A percentile compares a stretch with the other conserved stretches of the same genome.
phyloP scores from a whole-genome alignment of 2,329 filamentous ascomycete species.

The Ophiostoma perfectum region DNA sequence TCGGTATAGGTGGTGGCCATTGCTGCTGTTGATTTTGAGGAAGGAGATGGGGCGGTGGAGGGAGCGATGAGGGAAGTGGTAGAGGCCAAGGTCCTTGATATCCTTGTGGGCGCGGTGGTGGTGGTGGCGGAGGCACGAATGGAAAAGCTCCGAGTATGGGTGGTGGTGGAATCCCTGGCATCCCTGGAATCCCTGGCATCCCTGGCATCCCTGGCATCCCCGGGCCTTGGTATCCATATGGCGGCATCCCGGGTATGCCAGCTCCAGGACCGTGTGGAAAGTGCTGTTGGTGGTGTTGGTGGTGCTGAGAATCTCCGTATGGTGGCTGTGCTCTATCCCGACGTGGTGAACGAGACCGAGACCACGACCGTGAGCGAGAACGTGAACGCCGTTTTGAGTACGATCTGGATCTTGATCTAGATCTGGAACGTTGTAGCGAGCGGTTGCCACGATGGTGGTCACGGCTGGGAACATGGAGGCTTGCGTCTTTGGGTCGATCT shows the following conservation, averaged over 20 bases:
- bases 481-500: not conserved
- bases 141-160: slow-evolving; percentile 7
- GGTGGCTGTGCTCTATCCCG: not conserved
- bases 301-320: not conserved
- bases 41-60: slow-evolving; percentile 1
- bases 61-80: not conserved
- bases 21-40: not conserved
- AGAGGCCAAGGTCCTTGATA: slow-evolving; percentile 25
- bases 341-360: not conserved
- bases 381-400: not conserved
- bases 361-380: not conserved
- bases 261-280: not conserved
- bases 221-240: not conserved
- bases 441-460: not conserved
- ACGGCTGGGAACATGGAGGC: not conserved
- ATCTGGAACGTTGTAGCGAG: not conserved
- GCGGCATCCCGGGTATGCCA: not conserved
- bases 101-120: slow-evolving; percentile 19
- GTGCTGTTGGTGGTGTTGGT: not conserved
- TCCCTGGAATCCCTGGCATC: not conserved
- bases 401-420: not conserved
- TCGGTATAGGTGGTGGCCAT: slow-evolving; percentile 8
- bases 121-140: slow-evolving; percentile 12
- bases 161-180: not conserved
- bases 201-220: not conserved